These are phyloP conservation scores for Colletotrichum nymphaeae DNA, from an alignment of 2,329 filamentous ascomycete genomes.

Conservation along the genomic window DNA sequence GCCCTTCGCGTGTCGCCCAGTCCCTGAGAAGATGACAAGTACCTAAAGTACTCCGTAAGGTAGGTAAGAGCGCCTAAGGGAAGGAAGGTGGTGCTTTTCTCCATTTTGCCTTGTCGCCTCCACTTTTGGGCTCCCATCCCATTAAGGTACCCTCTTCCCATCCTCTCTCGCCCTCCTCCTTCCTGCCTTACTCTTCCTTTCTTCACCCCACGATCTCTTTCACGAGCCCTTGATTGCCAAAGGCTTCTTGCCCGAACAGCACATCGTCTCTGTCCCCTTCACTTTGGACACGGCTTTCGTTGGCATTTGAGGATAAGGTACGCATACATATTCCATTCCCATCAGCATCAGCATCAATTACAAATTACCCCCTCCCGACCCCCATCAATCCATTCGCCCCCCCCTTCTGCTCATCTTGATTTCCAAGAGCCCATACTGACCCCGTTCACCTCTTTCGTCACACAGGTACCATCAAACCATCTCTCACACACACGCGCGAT, in stretches of 20 bases:
- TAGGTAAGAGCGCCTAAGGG: not conserved
- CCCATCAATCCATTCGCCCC: conserved; percentile 13
- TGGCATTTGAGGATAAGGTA: conserved; percentile 6
- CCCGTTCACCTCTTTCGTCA: conserved; percentile 33
- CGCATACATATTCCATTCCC: not conserved
- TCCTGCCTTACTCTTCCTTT: conserved; percentile 15
- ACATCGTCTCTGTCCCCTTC: conserved; percentile 30
- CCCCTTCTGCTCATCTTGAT: conserved; percentile 13
- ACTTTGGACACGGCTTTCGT: conserved; percentile 34
- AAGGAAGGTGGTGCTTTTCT: not conserved
- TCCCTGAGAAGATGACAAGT: no score
- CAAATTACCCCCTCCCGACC: not conserved
- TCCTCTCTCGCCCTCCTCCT: conserved; percentile 1
- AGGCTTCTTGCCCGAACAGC: conserved; percentile 22
- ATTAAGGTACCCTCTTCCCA: conserved; percentile 34
- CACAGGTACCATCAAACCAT: conserved; percentile 17
- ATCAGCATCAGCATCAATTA: conserved; percentile 15
- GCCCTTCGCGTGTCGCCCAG: not conserved
- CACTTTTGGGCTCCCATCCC: conserved; percentile 36
- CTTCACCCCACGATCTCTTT: conserved; percentile 35
- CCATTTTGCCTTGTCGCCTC: conserved; percentile 33
- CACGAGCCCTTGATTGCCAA: conserved; percentile 28
- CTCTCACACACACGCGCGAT: conserved; percentile 7
- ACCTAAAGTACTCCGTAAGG: no score
- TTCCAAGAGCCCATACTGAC: not conserved